Base-by-base conservation (phyloP, 2,329 filamentous ascomycete genomes). In the Penicillium nordicum region DNA sequence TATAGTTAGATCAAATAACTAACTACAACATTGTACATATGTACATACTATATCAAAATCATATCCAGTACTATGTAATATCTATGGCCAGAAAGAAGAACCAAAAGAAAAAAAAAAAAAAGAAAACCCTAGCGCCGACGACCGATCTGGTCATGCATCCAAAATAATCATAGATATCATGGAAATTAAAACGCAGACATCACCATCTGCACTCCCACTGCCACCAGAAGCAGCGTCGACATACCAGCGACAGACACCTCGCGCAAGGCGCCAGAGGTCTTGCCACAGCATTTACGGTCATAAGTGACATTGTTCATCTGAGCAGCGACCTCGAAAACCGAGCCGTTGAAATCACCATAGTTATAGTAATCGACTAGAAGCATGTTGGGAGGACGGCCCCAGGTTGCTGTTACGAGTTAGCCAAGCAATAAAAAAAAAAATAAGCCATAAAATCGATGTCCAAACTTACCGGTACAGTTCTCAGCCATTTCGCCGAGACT, bases 311-410 rank as follows among this genome's bases (percentile, higher is more conserved):
- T 86, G 72, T 93, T 94, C 63, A 85, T 82, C 56, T 75, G 68
- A 0, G 88, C 88, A 0, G 87, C 88, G 21, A 88, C 87, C 67
- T 88, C 81, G 67, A 95, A 95, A 10, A 94, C 89, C 3, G 88
- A 89, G 2, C 90, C 90, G 4, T 82, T 79, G 76, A 80, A 82
- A 36, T 76, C 79, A 30, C 88, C 89, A 58, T 80, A 79, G 71
- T 94, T 91, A 75, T 94, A 95, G 73, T 90, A 94, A 71, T 95
- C 90, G 27, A 94, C 89, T 52, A 94, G 86, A 48, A 95, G 78
- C 67, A 92, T 86, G 67, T 88, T 93, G 2, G 90, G 91, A 0
- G 89, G 80, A 9, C 84, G 82, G 21, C 80, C 80, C 88, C 88
- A 94, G 46, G 63, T 64, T 4, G 60, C 76, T 77, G 78, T 21